Percentiles rank a stretch among this genome's conserved stretches.
phyloP scores from a whole-genome alignment of 805 yeast species.

The Kurtzmaniella cleridarum region DNA sequence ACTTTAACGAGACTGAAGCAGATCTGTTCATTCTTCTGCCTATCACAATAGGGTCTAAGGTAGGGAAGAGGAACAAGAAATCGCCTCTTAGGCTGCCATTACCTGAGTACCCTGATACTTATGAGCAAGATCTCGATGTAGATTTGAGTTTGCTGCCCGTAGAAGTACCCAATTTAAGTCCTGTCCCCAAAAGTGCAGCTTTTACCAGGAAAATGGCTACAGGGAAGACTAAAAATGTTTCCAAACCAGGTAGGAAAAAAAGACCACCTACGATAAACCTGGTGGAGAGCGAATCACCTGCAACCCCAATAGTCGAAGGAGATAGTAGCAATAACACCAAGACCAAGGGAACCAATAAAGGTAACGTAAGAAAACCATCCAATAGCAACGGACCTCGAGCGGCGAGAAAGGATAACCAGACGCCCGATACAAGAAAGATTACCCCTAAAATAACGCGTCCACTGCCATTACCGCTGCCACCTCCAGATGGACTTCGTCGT shows the following conservation, averaged over 20 bases:
- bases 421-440: background rate
- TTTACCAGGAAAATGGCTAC: conserved; percentile 4
- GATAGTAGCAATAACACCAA: conserved; percentile 11
- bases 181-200: conserved; percentile 3
- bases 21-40: conserved; percentile 27
- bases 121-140: background rate
- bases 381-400: background rate
- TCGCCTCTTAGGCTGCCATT: conserved; percentile 28
- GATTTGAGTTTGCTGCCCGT: conserved; percentile 14
- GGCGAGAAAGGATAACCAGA: background rate
- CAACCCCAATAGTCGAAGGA: conserved; percentile 9
- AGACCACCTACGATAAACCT: background rate
- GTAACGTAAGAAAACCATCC: background rate
- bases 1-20: conserved; percentile 31
- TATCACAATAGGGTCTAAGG: conserved; percentile 14
- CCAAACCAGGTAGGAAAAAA: conserved; percentile 8
- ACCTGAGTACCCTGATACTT: conserved; percentile 6
- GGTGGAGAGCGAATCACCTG: conserved; percentile 5
- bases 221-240: conserved; percentile 10
- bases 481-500: conserved; percentile 49
- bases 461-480: conserved; percentile 39
- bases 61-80: conserved; percentile 17
- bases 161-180: background rate
- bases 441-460: conserved; percentile 12
- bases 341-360: conserved; percentile 4